Base-by-base conservation (phyloP, 2,329 filamentous ascomycete genomes). In the Claviceps capensis region DNA sequence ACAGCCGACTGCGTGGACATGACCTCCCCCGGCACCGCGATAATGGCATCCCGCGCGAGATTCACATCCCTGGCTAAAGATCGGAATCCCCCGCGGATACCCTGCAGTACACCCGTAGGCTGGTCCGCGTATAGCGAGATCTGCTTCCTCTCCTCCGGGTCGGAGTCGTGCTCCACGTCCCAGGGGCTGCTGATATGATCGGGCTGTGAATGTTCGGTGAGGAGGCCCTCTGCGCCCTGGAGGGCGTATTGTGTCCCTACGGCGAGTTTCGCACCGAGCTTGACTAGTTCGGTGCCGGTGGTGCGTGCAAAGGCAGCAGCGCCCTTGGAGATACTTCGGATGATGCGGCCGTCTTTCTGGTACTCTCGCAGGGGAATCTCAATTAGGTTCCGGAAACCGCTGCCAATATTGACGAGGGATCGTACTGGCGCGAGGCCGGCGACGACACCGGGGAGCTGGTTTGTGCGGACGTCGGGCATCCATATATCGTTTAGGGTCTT, bases 101-200 rank as follows among this genome's bases (percentile, higher is more conserved):
- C 93, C 60, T 94, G 87, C 3, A 91, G 76, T 2, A 98, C 86
- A 1, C 88, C 88, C 2, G 93, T 80, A 0, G 94, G 94, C 63
- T 97, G 93, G 60, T 97, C 87, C 0, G 94, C 93, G 62, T 98
- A 98, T 2, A 91, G 78, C 9, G 87, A 94, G 56, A 96, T 87
- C 56, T 86, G 85, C 59, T 87, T 88, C 54, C 76, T 79, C 56
- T 86, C 81, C 52, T 87, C 83, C 16, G 82, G 76, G 40, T 86
- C 83, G 1, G 75, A 67, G 7, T 79, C 77, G 2, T 80, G 79
- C 1, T 81, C 80, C 11, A 13, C 45, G 9, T 84, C 83, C 68
- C 72, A 78, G 14, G 67, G 67, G 30, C 43, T n/a, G 14, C 14
- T 38, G 37, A 14, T 38, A n/a, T 67, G 67, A 19, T 64, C 65